Percentiles rank a stretch among this genome's conserved stretches.
Conservation (phyloP, 495 filamentous ascomycete species). For the Neurospora sp. region DNA sequence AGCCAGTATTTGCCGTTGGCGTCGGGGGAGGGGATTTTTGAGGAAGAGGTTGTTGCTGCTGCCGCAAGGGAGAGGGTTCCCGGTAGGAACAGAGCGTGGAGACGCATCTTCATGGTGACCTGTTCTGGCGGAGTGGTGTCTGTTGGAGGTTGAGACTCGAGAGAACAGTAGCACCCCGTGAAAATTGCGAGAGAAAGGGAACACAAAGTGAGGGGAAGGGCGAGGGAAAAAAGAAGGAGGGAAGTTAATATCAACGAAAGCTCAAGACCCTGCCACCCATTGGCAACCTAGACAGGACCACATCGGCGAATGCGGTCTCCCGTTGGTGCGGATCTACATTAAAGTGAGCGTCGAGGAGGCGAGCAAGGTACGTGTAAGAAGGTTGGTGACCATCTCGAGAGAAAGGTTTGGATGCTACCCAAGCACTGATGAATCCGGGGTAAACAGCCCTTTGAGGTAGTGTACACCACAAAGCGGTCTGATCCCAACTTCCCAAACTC, state of each 20-base stretch:
- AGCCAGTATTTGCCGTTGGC: conserved; percentile 59
- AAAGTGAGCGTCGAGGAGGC: background rate
- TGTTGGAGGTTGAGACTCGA: background rate
- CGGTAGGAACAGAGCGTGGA: conserved; percentile 18
- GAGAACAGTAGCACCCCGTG: background rate
- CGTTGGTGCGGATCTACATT: background rate
- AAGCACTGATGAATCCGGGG: background rate
- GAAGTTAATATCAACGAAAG: background rate
- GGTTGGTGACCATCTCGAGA: background rate
- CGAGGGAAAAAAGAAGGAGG: background rate
- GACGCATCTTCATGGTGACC: background rate
- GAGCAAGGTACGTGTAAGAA: background rate
- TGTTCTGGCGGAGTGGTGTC: background rate
- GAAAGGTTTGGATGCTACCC: background rate
- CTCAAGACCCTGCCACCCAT: background rate
- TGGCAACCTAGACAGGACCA: background rate
- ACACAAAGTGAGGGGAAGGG: background rate
- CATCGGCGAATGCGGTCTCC: background rate
- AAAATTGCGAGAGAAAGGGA: background rate
- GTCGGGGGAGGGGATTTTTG: conserved; percentile 24
- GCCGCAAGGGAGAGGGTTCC: conserved; percentile 6
- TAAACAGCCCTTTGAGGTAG: background rate
- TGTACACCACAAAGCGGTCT: background rate
- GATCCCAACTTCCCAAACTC: background rate
- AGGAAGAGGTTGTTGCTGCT: conserved; percentile 5